Conservation (phyloP, 805 yeast species). For the Schizosaccharomyces lindneri region DNA sequence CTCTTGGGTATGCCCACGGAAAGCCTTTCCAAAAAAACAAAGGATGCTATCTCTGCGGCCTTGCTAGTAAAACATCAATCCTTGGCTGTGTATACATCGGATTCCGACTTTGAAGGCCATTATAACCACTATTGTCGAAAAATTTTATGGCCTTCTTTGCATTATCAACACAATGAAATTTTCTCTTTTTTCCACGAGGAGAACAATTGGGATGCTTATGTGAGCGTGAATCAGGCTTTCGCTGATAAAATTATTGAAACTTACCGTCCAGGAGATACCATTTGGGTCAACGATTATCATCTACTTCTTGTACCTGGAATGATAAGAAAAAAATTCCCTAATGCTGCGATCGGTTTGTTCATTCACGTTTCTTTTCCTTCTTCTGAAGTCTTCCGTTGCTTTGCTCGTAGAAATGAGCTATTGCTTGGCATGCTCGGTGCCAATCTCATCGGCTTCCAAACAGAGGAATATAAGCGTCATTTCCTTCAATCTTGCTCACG, state of each 20-base stretch:
- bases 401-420: constrained; percentile 61
- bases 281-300: constrained; percentile 93
- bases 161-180: constrained; percentile 87
- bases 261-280: constrained; percentile 45
- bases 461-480: constrained; percentile 79
- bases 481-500: constrained; percentile 76
- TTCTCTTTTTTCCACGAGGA: constrained; percentile 85
- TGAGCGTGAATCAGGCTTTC: constrained; percentile 43
- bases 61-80: constrained; percentile 3
- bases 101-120: constrained; percentile 67
- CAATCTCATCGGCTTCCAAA: constrained; percentile 69
- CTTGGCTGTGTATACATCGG: constrained; percentile 43
- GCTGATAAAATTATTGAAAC: constrained; percentile 49
- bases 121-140: constrained; percentile 82
- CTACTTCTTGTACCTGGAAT: constrained; percentile 62
- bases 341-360: constrained; percentile 75
- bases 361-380: constrained; percentile 89
- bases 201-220: constrained; percentile 77
- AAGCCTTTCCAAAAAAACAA: constrained; percentile 34
- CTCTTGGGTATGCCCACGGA: constrained; percentile 81
- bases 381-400: constrained; percentile 78
- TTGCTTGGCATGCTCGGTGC: constrained; percentile 74
- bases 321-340: constrained; percentile 51
- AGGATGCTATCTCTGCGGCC: constrained; percentile 26
- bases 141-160: constrained; percentile 85